Conservation (phyloP, 371 early-diverging fungal genomes). For the Actinomortierella ambigua region DNA sequence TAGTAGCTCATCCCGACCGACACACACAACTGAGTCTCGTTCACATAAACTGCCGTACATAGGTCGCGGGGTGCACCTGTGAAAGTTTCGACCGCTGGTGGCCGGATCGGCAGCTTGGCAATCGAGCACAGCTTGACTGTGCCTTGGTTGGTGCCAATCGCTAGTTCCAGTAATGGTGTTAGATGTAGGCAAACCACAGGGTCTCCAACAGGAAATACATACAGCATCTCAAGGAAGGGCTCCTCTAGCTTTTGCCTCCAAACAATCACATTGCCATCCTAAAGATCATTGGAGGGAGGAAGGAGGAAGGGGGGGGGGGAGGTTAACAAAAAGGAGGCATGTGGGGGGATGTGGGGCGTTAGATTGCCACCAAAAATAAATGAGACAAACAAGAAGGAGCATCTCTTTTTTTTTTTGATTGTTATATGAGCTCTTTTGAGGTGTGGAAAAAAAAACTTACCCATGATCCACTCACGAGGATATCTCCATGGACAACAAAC, state of each 20-base stretch:
- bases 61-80: conserved; percentile 9
- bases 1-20: conserved; percentile 32
- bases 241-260: conserved; percentile 24
- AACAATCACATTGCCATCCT: conserved; percentile 7
- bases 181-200: conserved; percentile 38
- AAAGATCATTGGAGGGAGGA: too few relatives aligned
- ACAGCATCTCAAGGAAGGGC: conserved; percentile 25
- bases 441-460: too few relatives aligned
- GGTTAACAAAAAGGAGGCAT: too few relatives aligned
- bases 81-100: conserved; percentile 19
- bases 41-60: conserved; percentile 29
- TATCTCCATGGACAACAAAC: conserved; percentile 21
- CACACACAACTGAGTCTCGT: conserved; percentile 19
- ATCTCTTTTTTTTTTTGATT: too few relatives aligned
- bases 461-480: conserved; percentile 46
- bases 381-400: background rate
- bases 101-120: conserved; percentile 8
- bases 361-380: background rate
- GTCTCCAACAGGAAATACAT: conserved; percentile 34
- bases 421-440: too few relatives aligned
- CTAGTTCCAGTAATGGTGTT: conserved; percentile 25
- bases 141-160: conserved; percentile 34
- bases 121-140: conserved; percentile 34
- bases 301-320: too few relatives aligned
- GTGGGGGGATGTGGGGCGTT: too few relatives aligned